Percentiles rank a stretch among this genome's conserved stretches.
Conservation (phyloP, 345 rosid genomes). For the Xanthoceras sorbifolium region DNA sequence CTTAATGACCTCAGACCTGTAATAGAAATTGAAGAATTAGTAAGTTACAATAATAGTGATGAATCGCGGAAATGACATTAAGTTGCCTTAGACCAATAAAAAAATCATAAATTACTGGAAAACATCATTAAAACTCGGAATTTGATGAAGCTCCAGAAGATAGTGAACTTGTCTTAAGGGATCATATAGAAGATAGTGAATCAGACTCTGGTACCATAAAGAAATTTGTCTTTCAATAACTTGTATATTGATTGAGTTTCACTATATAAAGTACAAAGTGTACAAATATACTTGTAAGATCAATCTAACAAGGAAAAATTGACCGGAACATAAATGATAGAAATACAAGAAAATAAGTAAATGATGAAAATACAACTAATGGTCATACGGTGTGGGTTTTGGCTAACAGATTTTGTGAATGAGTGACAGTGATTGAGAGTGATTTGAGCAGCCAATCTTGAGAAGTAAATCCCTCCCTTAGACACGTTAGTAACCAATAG, state of each 20-base stretch:
- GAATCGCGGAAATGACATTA: not conserved
- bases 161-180: not conserved
- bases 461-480: not conserved
- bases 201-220: not conserved
- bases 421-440: not conserved
- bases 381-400: not conserved
- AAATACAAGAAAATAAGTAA: too few species aligned
- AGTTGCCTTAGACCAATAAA: not conserved
- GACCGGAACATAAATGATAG: too few species aligned
- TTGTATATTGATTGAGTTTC: not conserved
- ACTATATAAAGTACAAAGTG: too few species aligned
- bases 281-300: too few species aligned
- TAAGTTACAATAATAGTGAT: not conserved
- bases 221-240: not conserved
- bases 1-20: constrained; percentile 73
- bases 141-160: not conserved
- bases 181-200: not conserved
- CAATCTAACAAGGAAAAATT: too few species aligned
- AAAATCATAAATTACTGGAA: not conserved
- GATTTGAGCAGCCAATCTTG: not conserved
- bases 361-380: too few species aligned
- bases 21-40: constrained; percentile 10
- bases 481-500: too few species aligned
- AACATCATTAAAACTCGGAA: constrained; percentile 2
- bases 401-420: not conserved